Evolutionary conservation across 75 land plant genomes (phyloP).

Genomic region (Chamaecyparis obtusa): DNA sequence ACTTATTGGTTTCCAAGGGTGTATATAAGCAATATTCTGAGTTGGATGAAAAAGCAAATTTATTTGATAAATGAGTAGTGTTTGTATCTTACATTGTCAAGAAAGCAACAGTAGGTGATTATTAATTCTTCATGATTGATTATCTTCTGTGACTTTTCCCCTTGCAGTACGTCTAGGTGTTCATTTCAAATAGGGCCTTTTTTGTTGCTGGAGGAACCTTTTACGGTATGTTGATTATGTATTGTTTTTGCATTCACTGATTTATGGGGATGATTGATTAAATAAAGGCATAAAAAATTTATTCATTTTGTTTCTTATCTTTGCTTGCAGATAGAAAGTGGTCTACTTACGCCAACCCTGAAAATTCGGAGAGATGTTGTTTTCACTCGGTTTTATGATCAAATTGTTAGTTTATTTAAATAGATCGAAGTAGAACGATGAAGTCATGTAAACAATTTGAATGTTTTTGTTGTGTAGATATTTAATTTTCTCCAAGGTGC

Average conservation of each 20-base stretch:
- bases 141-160: not conserved
- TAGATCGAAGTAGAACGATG: not conserved
- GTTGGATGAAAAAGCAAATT: not conserved
- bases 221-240: conserved; percentile 51
- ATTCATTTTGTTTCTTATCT: not conserved
- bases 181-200: conserved; percentile 72
- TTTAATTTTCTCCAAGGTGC: not conserved
- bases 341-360: conserved; percentile 91
- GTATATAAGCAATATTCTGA: not conserved
- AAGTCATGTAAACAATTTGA: not conserved
- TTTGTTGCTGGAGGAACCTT: conserved; percentile 68
- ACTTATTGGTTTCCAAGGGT: not conserved
- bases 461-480: not conserved
- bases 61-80: not conserved
- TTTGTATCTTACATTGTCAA: not conserved
- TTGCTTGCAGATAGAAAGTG: conserved; percentile 73
- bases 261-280: not conserved
- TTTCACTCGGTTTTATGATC: conserved; percentile 26
- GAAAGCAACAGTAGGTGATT: not conserved
- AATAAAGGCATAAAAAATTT: not conserved
- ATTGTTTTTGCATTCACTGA: not conserved
- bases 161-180: conserved; percentile 55
- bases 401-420: conserved; percentile 49
- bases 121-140: not conserved
- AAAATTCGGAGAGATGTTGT: conserved; percentile 76